Evolutionary conservation across 2,329 filamentous ascomycete species (phyloP), one percentile per base, ranked within the genome.

Genomic region (Talaromyces sp.): DNA sequence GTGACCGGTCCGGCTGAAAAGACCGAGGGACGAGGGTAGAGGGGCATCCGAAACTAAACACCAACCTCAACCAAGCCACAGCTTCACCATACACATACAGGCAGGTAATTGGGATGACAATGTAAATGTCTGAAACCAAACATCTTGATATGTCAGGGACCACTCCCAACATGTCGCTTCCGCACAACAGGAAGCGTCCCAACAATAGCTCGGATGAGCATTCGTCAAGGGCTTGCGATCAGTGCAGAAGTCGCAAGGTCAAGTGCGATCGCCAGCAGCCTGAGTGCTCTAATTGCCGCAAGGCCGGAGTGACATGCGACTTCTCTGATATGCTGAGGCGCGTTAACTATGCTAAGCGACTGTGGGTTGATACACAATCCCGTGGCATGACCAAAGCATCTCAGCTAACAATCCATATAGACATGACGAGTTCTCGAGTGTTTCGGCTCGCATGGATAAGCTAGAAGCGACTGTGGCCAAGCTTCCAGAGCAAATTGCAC

Each of bases 251-350:
- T n/a, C 53, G 53, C 40, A 56, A 56, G 40, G 41, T 56, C 15
- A 41, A 35, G 41, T 56, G 53, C 17, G 53, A 56, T 35, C 53
- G 53, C 41, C 53, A 56, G 41, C 53, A 56, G 28, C 53, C 53
- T n/a, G 40, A 56, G 33, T 56, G 53, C 33, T 56, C 53, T 25
- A 56, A 56, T 31, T 56, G 53, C 17, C 53, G 53, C 40, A 56
- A 48, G 31, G 53, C 53, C 11, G 53, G 53, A 17, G 35, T 56
- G 17, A 43, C 35, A 17, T 56, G 53, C 33, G 40, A 39, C 33
- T 43, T 45, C 17, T 45, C 28, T 25, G 28, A 43, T 31, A 43
- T 25, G 35, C 22, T 56, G 19, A 56, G 43, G 22, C 53, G 53
- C n/a, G 53, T 56, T 25, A 56, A 56, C 35, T 43, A 56, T 43